Evolutionary conservation across 495 filamentous ascomycete species (phyloP).

Genomic region (Cudoniella acicularis): DNA sequence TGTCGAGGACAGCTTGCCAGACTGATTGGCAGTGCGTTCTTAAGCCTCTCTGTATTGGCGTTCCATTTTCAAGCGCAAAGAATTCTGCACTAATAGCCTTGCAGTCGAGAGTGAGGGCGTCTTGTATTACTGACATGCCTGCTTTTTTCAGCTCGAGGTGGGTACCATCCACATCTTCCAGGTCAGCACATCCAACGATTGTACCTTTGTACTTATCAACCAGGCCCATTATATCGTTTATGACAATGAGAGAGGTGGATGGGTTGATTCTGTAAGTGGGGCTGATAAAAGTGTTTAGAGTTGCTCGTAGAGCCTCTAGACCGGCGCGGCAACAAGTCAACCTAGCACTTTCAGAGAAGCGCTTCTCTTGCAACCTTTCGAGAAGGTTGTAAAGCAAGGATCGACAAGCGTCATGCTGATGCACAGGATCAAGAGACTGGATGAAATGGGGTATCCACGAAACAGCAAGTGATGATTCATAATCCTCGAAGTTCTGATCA

Average conservation of each 20-base stretch:
- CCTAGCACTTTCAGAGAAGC: slow-evolving; percentile 39
- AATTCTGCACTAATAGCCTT: slow-evolving; percentile 69
- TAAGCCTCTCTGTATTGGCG: slow-evolving; percentile 61
- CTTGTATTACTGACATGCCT: slow-evolving; percentile 62
- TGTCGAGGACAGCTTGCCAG: slow-evolving; percentile 72
- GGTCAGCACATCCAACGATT: slow-evolving; percentile 39
- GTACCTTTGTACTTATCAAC: slow-evolving; percentile 44
- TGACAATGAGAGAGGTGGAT: slow-evolving; percentile 45
- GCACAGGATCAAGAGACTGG: slow-evolving; percentile 65
- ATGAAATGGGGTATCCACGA: slow-evolving; percentile 75
- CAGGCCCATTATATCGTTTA: slow-evolving; percentile 46
- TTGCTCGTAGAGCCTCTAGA: slow-evolving; percentile 40
- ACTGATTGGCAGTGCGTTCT: slow-evolving; percentile 61
- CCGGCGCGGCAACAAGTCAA: slow-evolving; percentile 32
- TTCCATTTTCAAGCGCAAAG: slow-evolving; percentile 53
- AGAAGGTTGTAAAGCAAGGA: slow-evolving; percentile 66
- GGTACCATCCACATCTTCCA: slow-evolving; percentile 30
- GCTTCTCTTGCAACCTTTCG: slow-evolving; percentile 54
- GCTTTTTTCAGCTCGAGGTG: slow-evolving; percentile 38
- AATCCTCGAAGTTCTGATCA: slow-evolving; percentile 53
- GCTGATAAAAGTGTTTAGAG: slow-evolving; percentile 40
- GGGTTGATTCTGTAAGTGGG: slow-evolving; percentile 37
- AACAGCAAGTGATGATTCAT: slow-evolving; percentile 47
- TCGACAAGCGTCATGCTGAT: slow-evolving; percentile 69
- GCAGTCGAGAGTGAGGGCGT: slow-evolving; percentile 71